These are phyloP conservation scores for Cornus controversa DNA, from an alignment of 148 eudicot genomes.

Conservation along the genomic window DNA sequence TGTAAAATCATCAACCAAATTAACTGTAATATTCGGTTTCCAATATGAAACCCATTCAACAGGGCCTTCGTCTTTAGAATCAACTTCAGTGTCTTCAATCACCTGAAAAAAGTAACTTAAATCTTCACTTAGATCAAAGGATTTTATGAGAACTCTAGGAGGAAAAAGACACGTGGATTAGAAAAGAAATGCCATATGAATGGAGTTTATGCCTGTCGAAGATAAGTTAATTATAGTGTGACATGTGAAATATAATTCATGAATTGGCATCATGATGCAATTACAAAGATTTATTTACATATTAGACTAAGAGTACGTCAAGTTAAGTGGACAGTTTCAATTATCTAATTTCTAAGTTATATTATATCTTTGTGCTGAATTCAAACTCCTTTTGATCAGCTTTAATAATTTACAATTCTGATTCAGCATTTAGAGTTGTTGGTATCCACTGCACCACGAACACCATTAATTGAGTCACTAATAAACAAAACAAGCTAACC, in stretches of 20 bases:
- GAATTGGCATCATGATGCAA: neutral
- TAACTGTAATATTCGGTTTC: constrained; percentile 94
- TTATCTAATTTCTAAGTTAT: neutral
- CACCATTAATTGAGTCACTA: too few relatives aligned
- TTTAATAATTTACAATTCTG: neutral
- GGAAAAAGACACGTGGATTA: neutral
- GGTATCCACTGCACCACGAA: too few relatives aligned
- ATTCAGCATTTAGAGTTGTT: too few relatives aligned
- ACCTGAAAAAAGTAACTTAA: constrained; percentile 42
- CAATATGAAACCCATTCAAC: constrained; percentile 88
- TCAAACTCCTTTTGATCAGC: neutral
- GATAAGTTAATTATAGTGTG: too few relatives aligned
- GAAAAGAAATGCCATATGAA: neutral
- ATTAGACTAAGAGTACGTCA: neutral
- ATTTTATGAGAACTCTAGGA: neutral
- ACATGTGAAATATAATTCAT: neutral
- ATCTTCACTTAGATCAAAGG: constrained; percentile 10
- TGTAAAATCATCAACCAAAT: constrained; percentile 92
- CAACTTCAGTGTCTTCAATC: constrained; percentile 45
- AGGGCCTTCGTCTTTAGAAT: constrained; percentile 65
- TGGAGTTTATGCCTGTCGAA: too few relatives aligned
- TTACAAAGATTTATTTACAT: neutral
- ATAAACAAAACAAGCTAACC: too few relatives aligned
- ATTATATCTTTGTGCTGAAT: neutral
- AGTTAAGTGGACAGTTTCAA: neutral